A percentile compares a stretch with the other conserved stretches of the same genome.
Conservation (phyloP, 208 protist genomes). For the Leishmania mexicana region DNA sequence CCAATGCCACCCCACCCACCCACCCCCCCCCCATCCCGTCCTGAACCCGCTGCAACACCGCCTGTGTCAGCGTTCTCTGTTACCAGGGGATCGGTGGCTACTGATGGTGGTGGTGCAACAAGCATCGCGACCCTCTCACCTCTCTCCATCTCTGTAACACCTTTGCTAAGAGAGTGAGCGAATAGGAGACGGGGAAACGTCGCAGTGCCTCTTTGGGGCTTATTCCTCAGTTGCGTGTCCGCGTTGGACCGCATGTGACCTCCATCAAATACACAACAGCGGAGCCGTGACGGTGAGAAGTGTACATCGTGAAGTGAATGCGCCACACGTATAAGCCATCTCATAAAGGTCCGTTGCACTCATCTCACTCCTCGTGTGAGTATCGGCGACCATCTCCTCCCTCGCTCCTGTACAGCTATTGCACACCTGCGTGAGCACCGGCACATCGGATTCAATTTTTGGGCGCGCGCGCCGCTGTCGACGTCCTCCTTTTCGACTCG, state of each 20-base stretch:
- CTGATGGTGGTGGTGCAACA: background rate
- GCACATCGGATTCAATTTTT: background rate
- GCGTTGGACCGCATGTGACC: background rate
- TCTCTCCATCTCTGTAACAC: background rate
- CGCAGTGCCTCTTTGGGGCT: background rate
- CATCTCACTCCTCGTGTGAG: background rate
- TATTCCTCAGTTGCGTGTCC: background rate
- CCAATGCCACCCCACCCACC: background rate
- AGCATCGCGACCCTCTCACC: background rate
- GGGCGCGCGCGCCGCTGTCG: background rate
- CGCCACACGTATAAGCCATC: background rate
- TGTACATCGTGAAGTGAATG: background rate
- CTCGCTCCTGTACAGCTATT: background rate
- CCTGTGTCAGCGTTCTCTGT: background rate
- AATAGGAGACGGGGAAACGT: background rate
- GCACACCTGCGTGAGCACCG: background rate
- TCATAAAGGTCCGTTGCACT: background rate
- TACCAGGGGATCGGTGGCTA: background rate
- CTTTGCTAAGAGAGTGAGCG: background rate
- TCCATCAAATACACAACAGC: background rate
- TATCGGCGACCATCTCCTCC: background rate
- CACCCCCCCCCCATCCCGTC: too few relatives aligned
- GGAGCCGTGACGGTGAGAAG: background rate
- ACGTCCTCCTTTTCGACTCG: background rate
- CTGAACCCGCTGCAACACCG: background rate